Conservation (phyloP, 192 early-diverging fungal genomes). For the Coemansia sp. region DNA sequence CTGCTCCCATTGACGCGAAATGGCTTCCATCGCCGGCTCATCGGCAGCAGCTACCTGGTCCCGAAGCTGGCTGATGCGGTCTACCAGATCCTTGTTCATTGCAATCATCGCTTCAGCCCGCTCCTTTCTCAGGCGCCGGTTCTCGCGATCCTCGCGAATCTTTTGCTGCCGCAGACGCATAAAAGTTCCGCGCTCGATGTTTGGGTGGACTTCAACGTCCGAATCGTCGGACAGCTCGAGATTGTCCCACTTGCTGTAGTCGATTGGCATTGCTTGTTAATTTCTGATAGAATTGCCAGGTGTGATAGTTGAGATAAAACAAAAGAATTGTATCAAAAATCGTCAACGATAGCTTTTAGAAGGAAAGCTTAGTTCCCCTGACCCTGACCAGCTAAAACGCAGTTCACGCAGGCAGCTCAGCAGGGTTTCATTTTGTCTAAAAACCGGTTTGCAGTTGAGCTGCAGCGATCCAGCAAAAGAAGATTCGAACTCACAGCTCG, state of each 20-base stretch:
- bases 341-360: background rate
- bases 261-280: conserved; percentile 52
- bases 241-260: conserved; percentile 97
- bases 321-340: background rate
- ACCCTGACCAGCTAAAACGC: background rate
- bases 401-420: background rate
- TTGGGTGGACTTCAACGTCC: conserved; percentile 95
- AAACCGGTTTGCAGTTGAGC: background rate
- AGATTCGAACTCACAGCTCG: background rate
- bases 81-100: conserved; percentile 39
- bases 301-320: background rate
- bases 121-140: conserved; percentile 61
- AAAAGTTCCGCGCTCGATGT: conserved; percentile 90
- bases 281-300: background rate
- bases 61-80: conserved; percentile 32
- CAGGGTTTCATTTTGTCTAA: background rate
- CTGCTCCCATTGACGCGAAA: conserved; percentile 23
- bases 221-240: conserved; percentile 95
- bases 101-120: conserved; percentile 24
- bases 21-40: conserved; percentile 12
- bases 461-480: background rate
- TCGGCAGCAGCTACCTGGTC: conserved; percentile 14
- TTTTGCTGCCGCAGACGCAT: conserved; percentile 89
- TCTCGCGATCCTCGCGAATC: conserved; percentile 83
- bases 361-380: background rate